Conservation (phyloP, 495 filamentous ascomycete genomes). For the Cladorrhinum samala region DNA sequence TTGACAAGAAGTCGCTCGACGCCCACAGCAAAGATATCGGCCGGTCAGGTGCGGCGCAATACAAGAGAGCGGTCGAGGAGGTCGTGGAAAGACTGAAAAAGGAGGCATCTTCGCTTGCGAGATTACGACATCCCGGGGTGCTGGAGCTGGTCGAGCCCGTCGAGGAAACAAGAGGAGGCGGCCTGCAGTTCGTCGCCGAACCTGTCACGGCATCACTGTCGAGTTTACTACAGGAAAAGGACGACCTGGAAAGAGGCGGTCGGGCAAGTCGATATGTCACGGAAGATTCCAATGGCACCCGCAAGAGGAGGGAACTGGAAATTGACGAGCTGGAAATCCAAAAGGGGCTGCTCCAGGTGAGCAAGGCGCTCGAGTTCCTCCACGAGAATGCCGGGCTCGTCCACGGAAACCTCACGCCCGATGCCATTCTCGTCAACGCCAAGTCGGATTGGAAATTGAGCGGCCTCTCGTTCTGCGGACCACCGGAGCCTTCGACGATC, state of each 20-base stretch:
- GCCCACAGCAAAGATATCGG: constrained; percentile 53
- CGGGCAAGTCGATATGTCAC: constrained; percentile 73
- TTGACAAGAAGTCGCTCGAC: constrained; percentile 82
- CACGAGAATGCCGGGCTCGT: constrained; percentile 94
- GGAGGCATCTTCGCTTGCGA: constrained; percentile 80
- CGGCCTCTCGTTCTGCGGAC: constrained; percentile 81
- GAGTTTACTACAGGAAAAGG: constrained; percentile 77
- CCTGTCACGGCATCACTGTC: constrained; percentile 81
- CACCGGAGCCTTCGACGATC: constrained; percentile 61
- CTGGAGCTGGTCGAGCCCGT: constrained; percentile 92
- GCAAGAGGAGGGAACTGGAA: constrained; percentile 75
- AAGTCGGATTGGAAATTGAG: constrained; percentile 99
- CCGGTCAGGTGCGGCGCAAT: constrained; percentile 49
- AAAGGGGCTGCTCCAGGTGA: constrained; percentile 87
- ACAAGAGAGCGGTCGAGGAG: constrained; percentile 79
- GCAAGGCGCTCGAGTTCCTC: constrained; percentile 90
- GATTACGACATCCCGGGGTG: constrained; percentile 82
- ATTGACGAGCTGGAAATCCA: constrained; percentile 98
- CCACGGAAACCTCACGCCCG: constrained; percentile 90
- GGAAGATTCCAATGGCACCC: constrained; percentile 68
- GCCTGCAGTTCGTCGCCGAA: constrained; percentile 94
- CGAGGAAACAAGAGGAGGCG: constrained; percentile 84
- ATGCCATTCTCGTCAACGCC: constrained; percentile 89
- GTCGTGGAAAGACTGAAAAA: constrained; percentile 85
- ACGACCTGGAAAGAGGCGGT: constrained; percentile 74